Evolutionary conservation across 2,329 filamentous ascomycete genomes (phyloP), one percentile per base, ranked within the genome.

Genomic region (Intubia oerlemansii): DNA sequence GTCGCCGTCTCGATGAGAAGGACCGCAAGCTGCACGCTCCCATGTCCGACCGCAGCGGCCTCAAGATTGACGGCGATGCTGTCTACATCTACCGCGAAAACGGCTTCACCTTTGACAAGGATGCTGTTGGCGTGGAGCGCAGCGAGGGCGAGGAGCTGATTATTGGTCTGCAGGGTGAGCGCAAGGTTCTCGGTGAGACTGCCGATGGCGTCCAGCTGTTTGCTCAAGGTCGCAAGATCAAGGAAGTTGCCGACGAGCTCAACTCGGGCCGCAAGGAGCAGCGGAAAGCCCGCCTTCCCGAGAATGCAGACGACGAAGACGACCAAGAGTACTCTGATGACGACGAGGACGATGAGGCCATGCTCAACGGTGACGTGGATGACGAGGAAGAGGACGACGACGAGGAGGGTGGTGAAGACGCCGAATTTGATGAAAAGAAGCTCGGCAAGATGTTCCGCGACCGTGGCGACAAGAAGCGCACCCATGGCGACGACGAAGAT

Each of bases 101-200:
- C 40, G 69, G 68, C 0, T 75, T 75, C 41, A 90, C 67, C 4
- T 93, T 98, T 38, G 60, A 73, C 46, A 62, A 60, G 38, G 64
- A 68, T 17, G 61, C 51, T 3, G 70, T 79, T 9, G 63, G 68
- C 9, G 63, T 63, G 17, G 78, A 92, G 40, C 69, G 80, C 25
- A 88, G 88, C n/a, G 62, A 95, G 30, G 88, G 88, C 23, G 88
- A 98, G 48, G 82, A 93, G 49, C 68, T 98, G 50, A 88, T 98
- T 38, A 72, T 98, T 23, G 76, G 74, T 15, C 58, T 98, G 5
- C 88, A 98, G 44, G 70, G 69, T 13, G 81, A 88, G 49, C 65
- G 82, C 31, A 73, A 64, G 39, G 53, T 93, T 9, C 65, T 95
- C 1, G 88, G 85, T 34, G 68, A 90, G 44, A 79, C 69, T 9